These are phyloP conservation scores for Endocladia muricata DNA, from an alignment of 31 red algal species.

Conservation along the genomic window DNA sequence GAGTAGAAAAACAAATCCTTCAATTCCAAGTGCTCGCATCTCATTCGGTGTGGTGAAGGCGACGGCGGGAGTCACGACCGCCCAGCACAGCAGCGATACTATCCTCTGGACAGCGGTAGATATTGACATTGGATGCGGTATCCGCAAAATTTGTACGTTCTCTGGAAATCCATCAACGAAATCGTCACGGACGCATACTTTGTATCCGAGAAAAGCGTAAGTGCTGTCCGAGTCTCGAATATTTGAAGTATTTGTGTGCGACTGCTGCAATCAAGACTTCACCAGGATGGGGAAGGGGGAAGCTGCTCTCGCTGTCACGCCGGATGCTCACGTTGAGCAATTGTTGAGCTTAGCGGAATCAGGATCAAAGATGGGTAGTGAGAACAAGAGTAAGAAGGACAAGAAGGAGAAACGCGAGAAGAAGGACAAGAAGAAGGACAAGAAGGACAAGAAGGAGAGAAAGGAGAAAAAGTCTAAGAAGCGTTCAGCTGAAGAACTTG, in stretches of 20 bases:
- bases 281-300: constrained; percentile 8
- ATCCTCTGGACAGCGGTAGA: too few relatives aligned
- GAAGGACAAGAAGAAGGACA: constrained; percentile 38
- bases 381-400: constrained; percentile 26
- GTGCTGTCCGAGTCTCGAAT: neutral
- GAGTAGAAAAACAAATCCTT: too few relatives aligned
- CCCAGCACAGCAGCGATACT: too few relatives aligned
- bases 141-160: too few relatives aligned
- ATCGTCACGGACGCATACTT: too few relatives aligned
- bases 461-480: constrained; percentile 8
- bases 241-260: neutral
- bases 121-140: too few relatives aligned
- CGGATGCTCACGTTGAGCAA: neutral
- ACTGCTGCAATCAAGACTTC: too few relatives aligned
- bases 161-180: too few relatives aligned
- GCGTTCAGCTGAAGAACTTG: neutral
- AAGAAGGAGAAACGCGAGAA: constrained; percentile 26
- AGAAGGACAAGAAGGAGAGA: constrained; percentile 10
- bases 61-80: too few relatives aligned
- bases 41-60: too few relatives aligned
- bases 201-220: too few relatives aligned
- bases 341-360: neutral
- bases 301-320: neutral
- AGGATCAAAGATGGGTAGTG: neutral
- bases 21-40: too few relatives aligned